Evolutionary conservation across 768 basidiomycete species (phyloP).

Genomic region (Leccinum barrowsii): DNA sequence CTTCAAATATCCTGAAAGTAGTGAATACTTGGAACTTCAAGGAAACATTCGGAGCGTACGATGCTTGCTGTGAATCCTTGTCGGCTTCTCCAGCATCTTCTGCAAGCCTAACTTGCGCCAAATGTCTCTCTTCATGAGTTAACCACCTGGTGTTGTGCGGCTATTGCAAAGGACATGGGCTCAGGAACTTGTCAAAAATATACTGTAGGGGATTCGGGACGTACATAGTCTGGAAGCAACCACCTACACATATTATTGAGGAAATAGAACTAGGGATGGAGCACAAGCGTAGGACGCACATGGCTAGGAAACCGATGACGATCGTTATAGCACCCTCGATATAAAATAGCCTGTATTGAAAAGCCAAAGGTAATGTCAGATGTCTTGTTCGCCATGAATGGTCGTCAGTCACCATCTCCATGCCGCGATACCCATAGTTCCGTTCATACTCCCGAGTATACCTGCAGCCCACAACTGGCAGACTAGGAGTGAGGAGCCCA

Average conservation of each 20-base stretch:
- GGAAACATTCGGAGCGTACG: conserved; percentile 2
- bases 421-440: conserved; percentile 58
- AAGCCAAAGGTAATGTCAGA: background rate
- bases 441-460: conserved; percentile 67
- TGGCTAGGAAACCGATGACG: conserved; percentile 48
- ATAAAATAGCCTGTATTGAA: conserved; percentile 52
- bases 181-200: background rate
- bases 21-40: background rate
- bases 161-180: conserved; percentile 25
- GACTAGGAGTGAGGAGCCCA: background rate
- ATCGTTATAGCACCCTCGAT: conserved; percentile 73
- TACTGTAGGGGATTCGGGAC: conserved; percentile 16
- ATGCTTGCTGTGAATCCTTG: conserved; percentile 33
- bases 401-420: conserved; percentile 60
- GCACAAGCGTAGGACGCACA: conserved; percentile 32
- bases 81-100: conserved; percentile 71
- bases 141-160: conserved; percentile 65
- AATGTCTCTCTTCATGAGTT: conserved; percentile 44
- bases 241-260: conserved; percentile 36
- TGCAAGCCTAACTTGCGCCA: conserved; percentile 64
- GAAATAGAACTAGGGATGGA: background rate
- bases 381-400: background rate
- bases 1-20: conserved; percentile 41
- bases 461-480: conserved; percentile 68
- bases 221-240: conserved; percentile 56